Evolutionary conservation across 2,329 filamentous ascomycete genomes (phyloP).

Genomic region (Myriosclerotinia scirpicola): DNA sequence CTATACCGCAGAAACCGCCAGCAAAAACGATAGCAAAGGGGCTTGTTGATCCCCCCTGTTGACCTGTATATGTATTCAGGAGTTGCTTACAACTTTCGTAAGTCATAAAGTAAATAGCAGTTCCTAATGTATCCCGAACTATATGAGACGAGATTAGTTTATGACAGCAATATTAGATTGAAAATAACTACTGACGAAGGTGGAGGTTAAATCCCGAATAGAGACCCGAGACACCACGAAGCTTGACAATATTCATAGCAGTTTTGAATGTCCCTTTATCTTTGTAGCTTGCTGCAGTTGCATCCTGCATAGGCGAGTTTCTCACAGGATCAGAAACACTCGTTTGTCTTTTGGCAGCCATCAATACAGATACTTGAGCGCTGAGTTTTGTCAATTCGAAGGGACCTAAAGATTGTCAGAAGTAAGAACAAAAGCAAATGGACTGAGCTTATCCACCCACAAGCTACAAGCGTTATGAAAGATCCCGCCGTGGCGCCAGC

Average conservation of each 20-base stretch:
- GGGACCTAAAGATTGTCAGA: constrained; percentile 53
- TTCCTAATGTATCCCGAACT: constrained; percentile 83
- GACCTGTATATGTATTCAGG: constrained; percentile 70
- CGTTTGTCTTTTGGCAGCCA: constrained; percentile 58
- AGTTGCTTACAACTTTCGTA: constrained; percentile 86
- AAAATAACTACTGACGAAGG: constrained; percentile 61
- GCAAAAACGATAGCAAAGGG: constrained; percentile 76
- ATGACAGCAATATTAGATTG: not conserved
- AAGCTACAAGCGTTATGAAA: constrained; percentile 76
- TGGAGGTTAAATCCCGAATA: constrained; percentile 82
- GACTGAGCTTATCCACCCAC: constrained; percentile 48
- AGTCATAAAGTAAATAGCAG: constrained; percentile 83
- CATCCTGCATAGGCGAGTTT: constrained; percentile 14
- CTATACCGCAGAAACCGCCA: constrained; percentile 77
- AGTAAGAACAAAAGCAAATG: constrained; percentile 18
- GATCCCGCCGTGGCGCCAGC: constrained; percentile 79
- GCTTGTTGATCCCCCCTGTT: constrained; percentile 70
- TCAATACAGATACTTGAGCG: constrained; percentile 78
- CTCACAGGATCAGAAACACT: constrained; percentile 40
- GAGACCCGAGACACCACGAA: constrained; percentile 69
- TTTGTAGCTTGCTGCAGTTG: constrained; percentile 63
- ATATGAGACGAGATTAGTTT: constrained; percentile 25
- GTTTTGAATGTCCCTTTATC: constrained; percentile 77
- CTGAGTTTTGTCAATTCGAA: constrained; percentile 90
- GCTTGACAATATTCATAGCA: constrained; percentile 72